Evolutionary conservation across 148 eudicot genomes (phyloP), one percentile per base, ranked within the genome.

Genomic region (Mesembryanthemum crystallinum): DNA sequence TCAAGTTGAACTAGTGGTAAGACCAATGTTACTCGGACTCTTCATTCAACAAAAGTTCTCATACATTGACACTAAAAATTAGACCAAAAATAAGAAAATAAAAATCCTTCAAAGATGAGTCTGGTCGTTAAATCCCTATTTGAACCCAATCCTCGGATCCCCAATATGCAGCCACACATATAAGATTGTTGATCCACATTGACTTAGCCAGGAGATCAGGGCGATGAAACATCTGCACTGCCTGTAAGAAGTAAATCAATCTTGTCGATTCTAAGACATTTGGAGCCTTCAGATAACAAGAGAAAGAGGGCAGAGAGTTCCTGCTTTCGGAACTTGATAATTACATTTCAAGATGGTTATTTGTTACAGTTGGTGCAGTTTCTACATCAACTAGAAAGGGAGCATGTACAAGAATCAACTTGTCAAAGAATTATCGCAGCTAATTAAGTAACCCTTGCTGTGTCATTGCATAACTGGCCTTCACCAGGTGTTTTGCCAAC

Each of bases 351-450:
- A 25, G 8, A 55, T 51, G 39, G 71, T 25, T 11, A 45, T 51
- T 3, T 3, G 69, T 66, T 66, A 33, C 45, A 64, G 20, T 33
- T 29, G 45, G 8, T 42, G 67, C 32, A 63, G 25, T 37, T 9
- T 20, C 51, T 29, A 32, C 18, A 24, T 54, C 25, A 18, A 54
- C 35, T 42, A 25, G 8, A 43, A n/a, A 35, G 28, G 32, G 13
- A 23, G 12, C 27, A 76, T 7, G 69, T 42, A 69, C 20, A 76
- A 24, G 74, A 61, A 42, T 20, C 74, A 68, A 35, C 10, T 21
- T 52, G 64, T 66, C 29, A 62, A 67, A 55, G 66, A 76, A 59
- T 57, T 57, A 14, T 28, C 24, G 61, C 62, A 37, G 37, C 72
- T 29, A 45, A 57, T 28, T 18, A n/a, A 28, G 35, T 55, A 39